Percentiles rank a stretch among this genome's conserved stretches.
These are phyloP conservation scores for Gymnopilus dilepis DNA, from an alignment of 768 basidiomycete genomes.

Conservation along the genomic window DNA sequence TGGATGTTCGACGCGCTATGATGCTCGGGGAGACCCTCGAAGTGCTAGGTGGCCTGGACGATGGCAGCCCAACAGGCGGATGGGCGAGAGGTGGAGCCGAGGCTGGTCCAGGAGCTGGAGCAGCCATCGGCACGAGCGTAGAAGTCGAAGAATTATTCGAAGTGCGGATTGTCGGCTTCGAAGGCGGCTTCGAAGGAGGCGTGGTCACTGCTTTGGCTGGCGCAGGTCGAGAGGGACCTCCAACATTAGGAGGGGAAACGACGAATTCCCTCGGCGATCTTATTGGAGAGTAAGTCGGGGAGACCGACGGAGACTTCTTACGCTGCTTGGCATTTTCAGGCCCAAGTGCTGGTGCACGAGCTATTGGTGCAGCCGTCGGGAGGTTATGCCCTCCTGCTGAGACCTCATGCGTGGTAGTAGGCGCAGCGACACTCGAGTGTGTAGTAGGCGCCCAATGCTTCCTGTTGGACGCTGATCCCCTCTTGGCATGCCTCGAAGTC, in stretches of 20 bases:
- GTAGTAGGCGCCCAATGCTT: constrained; percentile 37
- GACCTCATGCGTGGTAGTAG: constrained; percentile 32
- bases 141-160: constrained; percentile 19
- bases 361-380: constrained; percentile 8
- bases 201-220: neutral
- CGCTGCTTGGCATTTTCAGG: constrained; percentile 17
- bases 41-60: neutral
- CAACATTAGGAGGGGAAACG: constrained; percentile 13
- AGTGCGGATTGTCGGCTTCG: constrained; percentile 19
- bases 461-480: constrained; percentile 23
- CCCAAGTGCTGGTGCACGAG: constrained; percentile 19
- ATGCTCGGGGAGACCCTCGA: constrained; percentile 27
- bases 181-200: constrained; percentile 14
- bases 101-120: constrained; percentile 10
- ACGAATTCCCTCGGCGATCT: constrained; percentile 32
- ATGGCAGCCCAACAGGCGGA: constrained; percentile 1
- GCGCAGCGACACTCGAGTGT: constrained; percentile 26
- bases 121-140: constrained; percentile 17
- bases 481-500: constrained; percentile 20
- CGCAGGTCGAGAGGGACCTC: constrained; percentile 13
- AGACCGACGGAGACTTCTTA: constrained; percentile 25
- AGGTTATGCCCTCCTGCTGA: constrained; percentile 25
- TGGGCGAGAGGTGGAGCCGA: constrained; percentile 8
- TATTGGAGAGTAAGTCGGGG: constrained; percentile 30
- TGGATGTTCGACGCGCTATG: constrained; percentile 49